phyloP scores from a whole-genome alignment of 495 filamentous ascomycete species.

The Cenococcum geophilum region DNA sequence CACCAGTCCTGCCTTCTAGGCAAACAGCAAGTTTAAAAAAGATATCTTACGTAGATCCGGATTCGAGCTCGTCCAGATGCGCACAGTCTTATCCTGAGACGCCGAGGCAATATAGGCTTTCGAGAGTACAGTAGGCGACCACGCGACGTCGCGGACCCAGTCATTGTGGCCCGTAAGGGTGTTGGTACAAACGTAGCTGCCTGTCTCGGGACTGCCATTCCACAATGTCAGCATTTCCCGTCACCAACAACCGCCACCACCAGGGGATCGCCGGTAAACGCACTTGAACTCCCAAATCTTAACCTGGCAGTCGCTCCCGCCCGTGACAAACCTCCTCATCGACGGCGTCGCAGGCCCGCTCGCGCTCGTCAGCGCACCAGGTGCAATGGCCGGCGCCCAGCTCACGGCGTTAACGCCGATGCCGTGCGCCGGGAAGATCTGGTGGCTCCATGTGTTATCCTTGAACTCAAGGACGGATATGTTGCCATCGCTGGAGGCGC shows the following conservation, averaged over 20 bases:
- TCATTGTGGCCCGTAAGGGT: slow-evolving; percentile 75
- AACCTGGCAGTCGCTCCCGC: slow-evolving; percentile 85
- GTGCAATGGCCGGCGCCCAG: slow-evolving; percentile 79
- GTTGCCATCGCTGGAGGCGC: slow-evolving; percentile 86
- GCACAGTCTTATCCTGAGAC: slow-evolving; percentile 91
- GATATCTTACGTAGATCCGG: slow-evolving; percentile 31
- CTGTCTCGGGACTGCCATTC: slow-evolving; percentile 38
- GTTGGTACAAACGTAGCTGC: slow-evolving; percentile 47
- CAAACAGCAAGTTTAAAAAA: not conserved
- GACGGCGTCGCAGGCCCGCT: slow-evolving; percentile 51
- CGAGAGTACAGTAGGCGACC: slow-evolving; percentile 86
- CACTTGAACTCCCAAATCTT: slow-evolving; percentile 73
- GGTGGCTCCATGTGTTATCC: slow-evolving; percentile 79
- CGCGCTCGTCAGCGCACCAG: slow-evolving; percentile 74
- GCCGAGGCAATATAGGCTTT: slow-evolving; percentile 94
- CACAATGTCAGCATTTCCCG: not conserved
- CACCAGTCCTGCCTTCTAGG: not conserved
- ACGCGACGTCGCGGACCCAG: slow-evolving; percentile 97
- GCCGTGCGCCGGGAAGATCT: slow-evolving; percentile 85
- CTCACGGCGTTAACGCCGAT: slow-evolving; percentile 90
- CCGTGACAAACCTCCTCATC: slow-evolving; percentile 79
- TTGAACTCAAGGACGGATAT: slow-evolving; percentile 93
- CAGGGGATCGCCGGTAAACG: not conserved
- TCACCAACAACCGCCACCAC: not conserved
- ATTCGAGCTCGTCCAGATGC: slow-evolving; percentile 77